Evolutionary conservation across 768 basidiomycete genomes (phyloP), one percentile per base, ranked within the genome.

Genomic region (Psilocybe cyanescens): DNA sequence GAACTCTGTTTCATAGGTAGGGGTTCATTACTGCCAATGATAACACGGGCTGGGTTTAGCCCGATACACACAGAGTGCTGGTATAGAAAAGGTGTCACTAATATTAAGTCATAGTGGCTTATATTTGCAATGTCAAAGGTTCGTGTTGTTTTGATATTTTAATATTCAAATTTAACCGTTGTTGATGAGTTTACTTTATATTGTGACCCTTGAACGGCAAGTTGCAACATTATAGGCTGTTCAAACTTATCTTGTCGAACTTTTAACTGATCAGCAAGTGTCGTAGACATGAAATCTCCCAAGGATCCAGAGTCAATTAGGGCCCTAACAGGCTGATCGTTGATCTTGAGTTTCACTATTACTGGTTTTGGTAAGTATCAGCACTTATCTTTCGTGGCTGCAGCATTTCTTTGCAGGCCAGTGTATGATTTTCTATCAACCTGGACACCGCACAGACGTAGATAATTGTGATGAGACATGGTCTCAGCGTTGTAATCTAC

Each of bases 191-290:
- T 19, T 19, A 19, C 19, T 33, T 75, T 75, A 0, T 76, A 73
- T 0, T 72, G 52, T 0, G 80, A 83, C 0, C 81, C 83, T 39
- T 78, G 73, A 0, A 78, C 75, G 0, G 80, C 81, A 0, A 84
- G 65, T 16, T 79, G 76, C 0, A 82, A 48, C 1, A 70, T 59
- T 1, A 81, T 17, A 1, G 76, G 79, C 35, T 70, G 70, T 0
- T 44, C 66, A 0, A 82, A 60, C 3, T 66, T 57, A 0, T 58
- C 54, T 1, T 48, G 52, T 30, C 63, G 55, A 0, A 78, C 30
- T 4, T 70, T 68, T 2, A 82, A 58, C 58, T 82, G 80, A 52
- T 78, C 74, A 0, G 72, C 75, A 0, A 81, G 28, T 0, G 69
- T 73, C 0, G 72, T 65, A 0, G 77, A 77, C 24, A 82, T 71